Evolutionary conservation across 768 basidiomycete species (phyloP).

Genomic region (Amanita jacksonii): DNA sequence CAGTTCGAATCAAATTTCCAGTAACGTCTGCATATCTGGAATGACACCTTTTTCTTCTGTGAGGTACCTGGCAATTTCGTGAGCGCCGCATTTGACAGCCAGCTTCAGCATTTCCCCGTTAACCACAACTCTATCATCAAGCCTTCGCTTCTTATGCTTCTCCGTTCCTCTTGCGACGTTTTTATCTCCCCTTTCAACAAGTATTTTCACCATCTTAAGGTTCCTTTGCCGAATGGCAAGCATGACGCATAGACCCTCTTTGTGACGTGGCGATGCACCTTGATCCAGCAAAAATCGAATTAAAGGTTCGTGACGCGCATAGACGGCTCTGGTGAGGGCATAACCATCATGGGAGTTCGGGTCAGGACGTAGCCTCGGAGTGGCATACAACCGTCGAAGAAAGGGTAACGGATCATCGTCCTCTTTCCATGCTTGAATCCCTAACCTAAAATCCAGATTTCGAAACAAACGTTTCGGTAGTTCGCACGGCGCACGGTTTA

Average conservation of each 20-base stretch:
- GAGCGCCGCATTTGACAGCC: slow-evolving; percentile 57
- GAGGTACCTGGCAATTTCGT: slow-evolving; percentile 65
- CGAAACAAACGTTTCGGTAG: slow-evolving; percentile 65
- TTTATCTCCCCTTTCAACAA: slow-evolving; percentile 36
- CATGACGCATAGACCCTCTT: slow-evolving; percentile 54
- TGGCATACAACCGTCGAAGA: slow-evolving; percentile 45
- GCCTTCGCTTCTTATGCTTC: slow-evolving; percentile 36
- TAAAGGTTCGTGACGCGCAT: slow-evolving; percentile 52
- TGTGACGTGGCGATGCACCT: slow-evolving; percentile 60
- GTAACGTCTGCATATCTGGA: slow-evolving; percentile 57
- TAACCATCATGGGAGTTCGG: slow-evolving; percentile 72
- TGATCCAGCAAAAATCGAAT: slow-evolving; percentile 60
- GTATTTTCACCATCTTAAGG: slow-evolving; percentile 55
- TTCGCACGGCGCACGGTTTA: slow-evolving; percentile 24
- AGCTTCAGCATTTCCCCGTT: slow-evolving; percentile 50
- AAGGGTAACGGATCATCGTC: slow-evolving; percentile 54
- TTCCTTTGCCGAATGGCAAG: slow-evolving; percentile 71
- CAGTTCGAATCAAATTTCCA: slow-evolving; percentile 5
- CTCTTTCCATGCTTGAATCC: slow-evolving; percentile 29
- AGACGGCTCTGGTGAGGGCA: slow-evolving; percentile 70
- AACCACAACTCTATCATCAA: slow-evolving; percentile 51
- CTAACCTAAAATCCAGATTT: slow-evolving; percentile 25
- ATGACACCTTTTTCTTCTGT: slow-evolving; percentile 60
- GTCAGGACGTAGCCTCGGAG: slow-evolving; percentile 32
- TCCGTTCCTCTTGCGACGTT: slow-evolving; percentile 9